Conservation (phyloP, 2,329 filamentous ascomycete species). For the Calonectria multiphialidica region DNA sequence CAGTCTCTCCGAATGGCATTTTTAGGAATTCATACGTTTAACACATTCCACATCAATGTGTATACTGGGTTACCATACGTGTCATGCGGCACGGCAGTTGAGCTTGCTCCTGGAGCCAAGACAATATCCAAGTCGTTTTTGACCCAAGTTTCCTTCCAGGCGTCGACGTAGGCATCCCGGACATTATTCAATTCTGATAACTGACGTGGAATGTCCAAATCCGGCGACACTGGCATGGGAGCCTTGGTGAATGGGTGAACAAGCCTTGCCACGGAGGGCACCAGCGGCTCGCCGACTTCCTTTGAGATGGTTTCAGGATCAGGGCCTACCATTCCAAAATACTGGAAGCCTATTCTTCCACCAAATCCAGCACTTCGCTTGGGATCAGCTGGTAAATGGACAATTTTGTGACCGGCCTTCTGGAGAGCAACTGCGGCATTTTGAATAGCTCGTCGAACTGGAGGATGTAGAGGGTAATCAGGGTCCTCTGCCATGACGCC, state of each 20-base stretch:
- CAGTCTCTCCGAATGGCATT: fast-evolving
- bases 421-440: conserved; percentile 53
- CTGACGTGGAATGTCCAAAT: not conserved
- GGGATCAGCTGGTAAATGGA: conserved; percentile 47
- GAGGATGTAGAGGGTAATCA: conserved; percentile 62
- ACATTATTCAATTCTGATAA: conserved; percentile 23
- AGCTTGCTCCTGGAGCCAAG: conserved; percentile 29
- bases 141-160: conserved; percentile 30
- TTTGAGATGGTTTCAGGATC: conserved; percentile 24
- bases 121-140: conserved; percentile 35
- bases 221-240: conserved; percentile 27
- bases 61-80: conserved; percentile 36
- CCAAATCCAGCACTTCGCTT: conserved; percentile 25
- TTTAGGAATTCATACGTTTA: conserved; percentile 24
- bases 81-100: conserved; percentile 36
- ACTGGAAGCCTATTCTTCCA: conserved; percentile 35
- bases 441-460: conserved; percentile 59
- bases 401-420: conserved; percentile 58
- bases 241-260: conserved; percentile 33
- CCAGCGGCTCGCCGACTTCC: conserved; percentile 34
- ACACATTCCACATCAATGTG: conserved; percentile 41
- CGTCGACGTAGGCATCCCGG: conserved; percentile 18
- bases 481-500: conserved; percentile 62
- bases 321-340: conserved; percentile 29
- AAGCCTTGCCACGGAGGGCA: conserved; percentile 29